These are phyloP conservation scores for Pelargonium fulgidum DNA, from an alignment of 441 rosid species.

Conservation along the genomic window DNA sequence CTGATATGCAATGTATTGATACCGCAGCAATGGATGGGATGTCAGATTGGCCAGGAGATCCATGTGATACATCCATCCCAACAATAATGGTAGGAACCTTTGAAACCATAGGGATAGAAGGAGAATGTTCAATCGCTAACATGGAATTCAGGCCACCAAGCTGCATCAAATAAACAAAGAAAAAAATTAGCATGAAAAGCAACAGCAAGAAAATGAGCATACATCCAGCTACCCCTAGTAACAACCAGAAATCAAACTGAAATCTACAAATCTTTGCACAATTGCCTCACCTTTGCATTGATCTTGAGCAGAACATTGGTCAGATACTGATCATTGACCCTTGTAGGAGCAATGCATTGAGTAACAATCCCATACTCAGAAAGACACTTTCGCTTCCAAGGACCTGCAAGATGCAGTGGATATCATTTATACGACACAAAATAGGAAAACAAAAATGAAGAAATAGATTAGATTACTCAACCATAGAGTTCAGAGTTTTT, in stretches of 20 bases:
- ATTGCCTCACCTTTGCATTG: conserved; percentile 56
- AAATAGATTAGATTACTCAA: conserved; percentile 19
- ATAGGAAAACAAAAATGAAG: not conserved
- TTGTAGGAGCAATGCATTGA: conserved; percentile 61
- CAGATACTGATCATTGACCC: conserved; percentile 64
- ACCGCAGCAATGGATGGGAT: conserved; percentile 81
- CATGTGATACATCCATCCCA: conserved; percentile 85
- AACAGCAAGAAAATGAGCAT: conserved; percentile 2
- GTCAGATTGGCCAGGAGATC: conserved; percentile 72
- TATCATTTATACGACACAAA: not conserved
- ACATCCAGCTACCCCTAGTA: not conserved
- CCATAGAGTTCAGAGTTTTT: conserved; percentile 74
- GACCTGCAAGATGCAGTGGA: conserved; percentile 37
- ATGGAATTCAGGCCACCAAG: conserved; percentile 72
- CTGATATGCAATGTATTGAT: conserved; percentile 11
- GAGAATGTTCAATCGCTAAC: conserved; percentile 56
- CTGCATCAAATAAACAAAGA: conserved; percentile 30
- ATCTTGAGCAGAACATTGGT: conserved; percentile 67
- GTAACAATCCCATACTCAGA: conserved; percentile 64
- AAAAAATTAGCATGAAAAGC: conserved; percentile 9
- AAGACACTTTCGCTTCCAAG: conserved; percentile 68
- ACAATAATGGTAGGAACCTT: conserved; percentile 64
- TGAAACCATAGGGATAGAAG: conserved; percentile 54
- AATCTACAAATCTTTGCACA: not conserved
- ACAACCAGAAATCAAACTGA: too few relatives aligned